Percentiles rank a stretch among this genome's conserved stretches.
Conservation (phyloP, 2,329 filamentous ascomycete species). For the Colletotrichum chlorophyti region DNA sequence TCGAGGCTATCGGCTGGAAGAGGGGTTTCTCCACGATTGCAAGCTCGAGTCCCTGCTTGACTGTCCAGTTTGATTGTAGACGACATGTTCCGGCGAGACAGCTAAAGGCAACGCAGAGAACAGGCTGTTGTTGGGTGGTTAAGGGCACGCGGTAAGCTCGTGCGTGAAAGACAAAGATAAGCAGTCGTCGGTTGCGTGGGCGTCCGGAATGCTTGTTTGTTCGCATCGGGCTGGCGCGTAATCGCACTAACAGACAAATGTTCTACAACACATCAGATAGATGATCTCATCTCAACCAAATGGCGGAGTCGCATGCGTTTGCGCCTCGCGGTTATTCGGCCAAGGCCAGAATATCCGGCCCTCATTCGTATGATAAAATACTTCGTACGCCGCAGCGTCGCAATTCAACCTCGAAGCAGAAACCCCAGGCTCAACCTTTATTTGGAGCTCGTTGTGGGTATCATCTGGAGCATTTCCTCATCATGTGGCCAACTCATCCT, state of each 20-base stretch:
- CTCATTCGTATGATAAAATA: too few relatives aligned
- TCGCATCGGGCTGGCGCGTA: background rate
- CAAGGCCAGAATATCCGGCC: too few relatives aligned
- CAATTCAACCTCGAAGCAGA: too few relatives aligned
- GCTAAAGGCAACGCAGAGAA: too few relatives aligned
- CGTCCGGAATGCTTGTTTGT: background rate
- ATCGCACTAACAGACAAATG: constrained; percentile 10
- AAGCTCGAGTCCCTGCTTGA: too few relatives aligned
- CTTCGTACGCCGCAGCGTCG: background rate
- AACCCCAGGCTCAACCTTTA: too few relatives aligned
- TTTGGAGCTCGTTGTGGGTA: constrained; percentile 7
- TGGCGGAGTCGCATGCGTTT: too few relatives aligned
- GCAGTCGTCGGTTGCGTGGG: background rate
- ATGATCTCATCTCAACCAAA: constrained; percentile 3
- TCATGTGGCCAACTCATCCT: constrained; percentile 23
- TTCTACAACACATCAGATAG: background rate
- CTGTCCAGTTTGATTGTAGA: too few relatives aligned
- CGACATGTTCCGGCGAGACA: background rate
- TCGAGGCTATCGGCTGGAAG: too few relatives aligned
- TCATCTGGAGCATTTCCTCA: constrained; percentile 4
- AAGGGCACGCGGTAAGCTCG: background rate
- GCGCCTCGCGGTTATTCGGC: too few relatives aligned
- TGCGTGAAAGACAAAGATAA: background rate
- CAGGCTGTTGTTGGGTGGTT: background rate
- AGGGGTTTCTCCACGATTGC: background rate